Base-by-base conservation (phyloP, 164 flowering plant species). In the Berberis thunbergii region DNA sequence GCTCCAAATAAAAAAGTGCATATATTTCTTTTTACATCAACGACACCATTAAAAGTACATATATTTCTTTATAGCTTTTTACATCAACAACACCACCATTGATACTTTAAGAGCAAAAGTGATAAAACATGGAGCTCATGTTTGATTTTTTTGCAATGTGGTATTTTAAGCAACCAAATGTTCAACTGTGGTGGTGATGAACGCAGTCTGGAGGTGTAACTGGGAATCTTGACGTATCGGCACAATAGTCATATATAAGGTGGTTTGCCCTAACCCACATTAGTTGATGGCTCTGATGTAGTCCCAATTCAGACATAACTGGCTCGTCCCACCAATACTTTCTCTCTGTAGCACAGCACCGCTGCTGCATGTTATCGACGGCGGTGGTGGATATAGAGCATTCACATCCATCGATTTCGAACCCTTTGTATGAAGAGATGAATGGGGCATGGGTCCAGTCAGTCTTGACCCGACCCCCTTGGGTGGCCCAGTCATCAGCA, bases 401-500 rank as follows among this genome's bases (percentile, higher is more conserved):
- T 66, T 86, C 95, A 56, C 98, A 94, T 1, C 75, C 89, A 65
- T 91, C 68, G 61, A 94, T 87, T 7, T 83, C 79, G 48, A 94
- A 90, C 2, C 86, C 93, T 61, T 43, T 80, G 85, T 90, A 94
- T 38, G 89, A 67, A 6, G 96, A 79, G 0, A 91, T 45, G 67
- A 94, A 94, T 0, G 98, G 98, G 0, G 97, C 89, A 48, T 88
- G 96, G 45, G 77, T 69, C 98, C 98, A 94, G 43, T 94, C 87
- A 0, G 97, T 94, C 73, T 94, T 94, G 2, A 94, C 88, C 2
- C 81, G 59, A 0, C 98, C 98, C 2, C 98, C 98, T 60, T 90
- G 98, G 38, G 98, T 93, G 57, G 98, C 98, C 98, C 98, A 93
- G 68, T 93, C 98, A 57, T 94, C 97, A 1, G 97, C 98, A 65